Percentiles rank a stretch among this genome's conserved stretches.
Conservation (phyloP, 2,329 filamentous ascomycete species). For the Rhinocladiella similis region DNA sequence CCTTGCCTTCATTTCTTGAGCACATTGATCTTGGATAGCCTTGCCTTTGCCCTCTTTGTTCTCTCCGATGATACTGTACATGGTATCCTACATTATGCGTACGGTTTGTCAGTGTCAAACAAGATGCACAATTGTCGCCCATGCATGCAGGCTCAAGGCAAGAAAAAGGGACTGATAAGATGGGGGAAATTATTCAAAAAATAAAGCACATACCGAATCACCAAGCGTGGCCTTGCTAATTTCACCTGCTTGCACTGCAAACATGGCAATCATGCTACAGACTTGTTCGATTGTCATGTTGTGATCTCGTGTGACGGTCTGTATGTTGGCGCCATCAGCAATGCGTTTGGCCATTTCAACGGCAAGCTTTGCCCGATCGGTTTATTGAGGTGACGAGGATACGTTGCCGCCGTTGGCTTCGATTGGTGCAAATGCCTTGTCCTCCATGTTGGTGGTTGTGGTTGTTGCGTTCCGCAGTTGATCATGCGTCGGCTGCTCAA, state of each 20-base stretch:
- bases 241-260: background rate
- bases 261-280: background rate
- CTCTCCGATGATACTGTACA: background rate
- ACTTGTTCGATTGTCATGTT: slow-evolving; percentile 3
- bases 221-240: background rate
- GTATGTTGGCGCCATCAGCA: background rate
- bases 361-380: background rate
- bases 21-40: background rate
- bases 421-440: too few species aligned
- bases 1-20: background rate
- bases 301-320: background rate
- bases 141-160: background rate
- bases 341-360: background rate
- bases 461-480: too few species aligned
- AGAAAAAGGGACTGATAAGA: background rate
- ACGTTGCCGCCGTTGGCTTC: too few species aligned
- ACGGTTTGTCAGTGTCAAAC: background rate
- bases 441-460: too few species aligned
- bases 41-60: background rate
- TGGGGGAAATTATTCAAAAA: too few species aligned
- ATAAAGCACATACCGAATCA: background rate
- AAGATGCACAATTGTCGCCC: background rate
- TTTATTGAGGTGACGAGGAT: background rate
- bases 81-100: background rate
- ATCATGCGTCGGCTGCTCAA: too few species aligned